These are phyloP conservation scores for Boletus rubescentipes DNA, from an alignment of 768 basidiomycete genomes.

Conservation along the genomic window DNA sequence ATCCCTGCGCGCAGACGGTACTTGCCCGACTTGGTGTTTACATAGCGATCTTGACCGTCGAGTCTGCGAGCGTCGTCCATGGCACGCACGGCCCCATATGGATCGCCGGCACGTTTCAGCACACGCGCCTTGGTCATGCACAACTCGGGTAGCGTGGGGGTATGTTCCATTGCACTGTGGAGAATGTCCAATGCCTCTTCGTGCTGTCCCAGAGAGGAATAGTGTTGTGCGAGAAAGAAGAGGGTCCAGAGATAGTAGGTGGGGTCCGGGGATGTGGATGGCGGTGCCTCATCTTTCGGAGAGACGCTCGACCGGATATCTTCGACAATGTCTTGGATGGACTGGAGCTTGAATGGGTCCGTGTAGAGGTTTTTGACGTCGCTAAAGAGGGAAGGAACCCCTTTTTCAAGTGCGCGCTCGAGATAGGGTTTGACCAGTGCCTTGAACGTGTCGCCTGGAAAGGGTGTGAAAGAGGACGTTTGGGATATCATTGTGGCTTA, in stretches of 20 bases:
- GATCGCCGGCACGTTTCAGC: conserved; percentile 84
- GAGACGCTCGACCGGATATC: conserved; percentile 39
- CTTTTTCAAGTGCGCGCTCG: conserved; percentile 67
- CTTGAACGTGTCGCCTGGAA: conserved; percentile 64
- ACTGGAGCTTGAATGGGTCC: conserved; percentile 59
- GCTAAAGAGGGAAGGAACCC: conserved; percentile 90
- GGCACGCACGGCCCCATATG: conserved; percentile 64
- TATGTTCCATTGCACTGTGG: conserved; percentile 70
- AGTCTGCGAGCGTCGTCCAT: conserved; percentile 81
- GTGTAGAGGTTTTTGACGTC: conserved; percentile 86
- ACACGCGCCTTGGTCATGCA: conserved; percentile 79
- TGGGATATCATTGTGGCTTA: conserved; percentile 18
- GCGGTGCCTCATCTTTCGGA: conserved; percentile 34
- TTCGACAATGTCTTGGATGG: conserved; percentile 71
- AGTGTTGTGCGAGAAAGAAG: conserved; percentile 92
- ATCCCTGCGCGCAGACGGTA: conserved; percentile 84
- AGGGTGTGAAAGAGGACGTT: not conserved
- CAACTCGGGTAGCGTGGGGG: conserved; percentile 92
- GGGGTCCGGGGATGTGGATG: conserved; percentile 44
- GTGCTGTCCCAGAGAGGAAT: conserved; percentile 58
- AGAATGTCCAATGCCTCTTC: conserved; percentile 59
- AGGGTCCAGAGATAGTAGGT: conserved; percentile 91
- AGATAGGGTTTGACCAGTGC: conserved; percentile 67
- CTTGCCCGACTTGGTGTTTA: conserved; percentile 93
- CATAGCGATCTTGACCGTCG: conserved; percentile 92